Percentiles rank a stretch among this genome's conserved stretches.
Conservation (phyloP, 2,329 filamentous ascomycete genomes). For the Venturia effusa region DNA sequence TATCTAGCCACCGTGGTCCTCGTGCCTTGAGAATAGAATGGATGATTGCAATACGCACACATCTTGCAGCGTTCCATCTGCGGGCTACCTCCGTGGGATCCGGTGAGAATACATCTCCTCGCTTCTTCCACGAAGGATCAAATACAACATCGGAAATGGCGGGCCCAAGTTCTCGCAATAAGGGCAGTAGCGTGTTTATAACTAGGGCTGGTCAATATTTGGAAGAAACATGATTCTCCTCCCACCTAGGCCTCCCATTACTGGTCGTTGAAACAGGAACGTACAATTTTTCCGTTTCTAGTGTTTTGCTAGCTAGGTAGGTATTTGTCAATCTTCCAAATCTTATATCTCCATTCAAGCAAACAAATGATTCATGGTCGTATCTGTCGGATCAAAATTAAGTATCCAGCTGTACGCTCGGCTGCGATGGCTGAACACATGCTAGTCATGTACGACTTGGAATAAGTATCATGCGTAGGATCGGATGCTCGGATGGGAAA, state of each 20-base stretch:
- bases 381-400: background rate
- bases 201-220: background rate
- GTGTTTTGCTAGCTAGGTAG: background rate
- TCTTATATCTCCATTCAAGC: background rate
- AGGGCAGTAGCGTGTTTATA: background rate
- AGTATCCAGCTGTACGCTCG: background rate
- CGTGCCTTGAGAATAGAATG: too few species aligned
- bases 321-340: background rate
- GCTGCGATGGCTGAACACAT: background rate
- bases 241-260: background rate
- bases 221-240: background rate
- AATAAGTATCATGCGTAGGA: background rate
- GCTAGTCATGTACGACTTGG: background rate
- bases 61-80: too few species aligned
- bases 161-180: background rate
- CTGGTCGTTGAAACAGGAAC: background rate
- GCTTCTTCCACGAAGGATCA: background rate
- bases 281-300: background rate
- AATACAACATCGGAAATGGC: background rate
- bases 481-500: background rate
- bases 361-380: background rate
- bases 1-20: too few species aligned
- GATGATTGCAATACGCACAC: too few species aligned
- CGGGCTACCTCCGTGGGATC: too few species aligned
- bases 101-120: background rate